Evolutionary conservation across 2,329 filamentous ascomycete species (phyloP), one percentile per base, ranked within the genome.

Genomic region (Penicillium sclerotigenum): DNA sequence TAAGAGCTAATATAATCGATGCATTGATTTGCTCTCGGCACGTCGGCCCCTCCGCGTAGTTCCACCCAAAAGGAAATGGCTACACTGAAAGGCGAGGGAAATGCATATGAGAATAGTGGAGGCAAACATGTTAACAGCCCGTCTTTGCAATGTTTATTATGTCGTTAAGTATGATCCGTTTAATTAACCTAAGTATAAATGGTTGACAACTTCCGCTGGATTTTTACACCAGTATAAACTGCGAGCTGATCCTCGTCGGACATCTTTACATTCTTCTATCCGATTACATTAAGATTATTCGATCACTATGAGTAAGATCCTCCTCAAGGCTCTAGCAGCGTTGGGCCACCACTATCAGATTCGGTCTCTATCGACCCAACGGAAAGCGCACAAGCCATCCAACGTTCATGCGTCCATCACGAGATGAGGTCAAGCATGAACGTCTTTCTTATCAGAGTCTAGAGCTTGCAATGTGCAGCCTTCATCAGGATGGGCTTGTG

Each of bases 401-500:
- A 5, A 66, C 71, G 22, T 67, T 68, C n/a, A 70, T 77, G 46
- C 53, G 59, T 3, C 76, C 78, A 37, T 79, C 79, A 14, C n/a
- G 61, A 1, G 41, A 58, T 3, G 81, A 84, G 58, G 55, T 78
- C 11, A 61, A 70, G 13, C 68, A 66, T n/a, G 65, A 67, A 0
- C 38, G 54, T 0, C 77, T 85, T 0, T 67, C 66, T 10, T 71
- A 77, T 10, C 72, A 75, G 22, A 86, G 84, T 55, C 72, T 87
- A 1, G 83, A 87, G 60, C 75, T 78, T 16, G 82, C 82, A 1
- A 79, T 83, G 1, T 72, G 79, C 3, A 74, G 78, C 33, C 62
- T 85, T 7, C 77, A 83, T 52, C 64, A 52, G 11, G 83, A 86
- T 59, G 83, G 83, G 0, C 69, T 86, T 0, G 81, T 87, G 0